These are phyloP conservation scores for Tulasnella sp. DNA, from an alignment of 768 basidiomycete species.

Conservation along the genomic window DNA sequence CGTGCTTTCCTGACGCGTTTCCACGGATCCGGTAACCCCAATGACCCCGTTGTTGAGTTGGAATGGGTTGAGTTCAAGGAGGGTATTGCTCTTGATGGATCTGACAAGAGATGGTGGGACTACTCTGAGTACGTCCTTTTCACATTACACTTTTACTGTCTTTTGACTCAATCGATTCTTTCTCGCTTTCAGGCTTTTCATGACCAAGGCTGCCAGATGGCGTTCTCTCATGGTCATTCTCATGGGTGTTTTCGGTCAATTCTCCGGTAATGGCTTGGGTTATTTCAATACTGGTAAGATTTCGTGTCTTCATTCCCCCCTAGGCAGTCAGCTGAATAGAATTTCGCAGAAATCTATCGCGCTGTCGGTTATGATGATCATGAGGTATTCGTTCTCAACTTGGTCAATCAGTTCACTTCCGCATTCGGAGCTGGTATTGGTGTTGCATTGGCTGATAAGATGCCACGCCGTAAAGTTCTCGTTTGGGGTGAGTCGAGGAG, in stretches of 20 bases:
- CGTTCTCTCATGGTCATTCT: conserved; percentile 37
- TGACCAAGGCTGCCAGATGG: conserved; percentile 35
- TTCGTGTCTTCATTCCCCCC: conserved; percentile 13
- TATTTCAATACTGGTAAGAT: conserved; percentile 28
- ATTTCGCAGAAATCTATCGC: conserved; percentile 20
- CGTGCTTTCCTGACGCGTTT: conserved; percentile 37
- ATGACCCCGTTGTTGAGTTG: conserved; percentile 38
- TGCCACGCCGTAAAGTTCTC: conserved; percentile 26
- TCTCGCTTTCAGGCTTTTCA: conserved; percentile 23
- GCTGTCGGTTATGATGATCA: conserved; percentile 19
- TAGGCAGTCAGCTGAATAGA: conserved; percentile 14
- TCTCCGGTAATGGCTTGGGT: conserved; percentile 44
- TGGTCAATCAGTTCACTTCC: conserved; percentile 25
- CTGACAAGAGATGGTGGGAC: conserved; percentile 47
- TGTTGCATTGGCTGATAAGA: conserved; percentile 24
- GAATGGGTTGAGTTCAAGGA: conserved; percentile 44
- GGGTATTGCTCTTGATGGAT: conserved; percentile 36
- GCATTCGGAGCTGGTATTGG: conserved; percentile 26
- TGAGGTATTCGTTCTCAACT: conserved; percentile 27
- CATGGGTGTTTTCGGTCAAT: conserved; percentile 46
- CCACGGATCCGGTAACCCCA: conserved; percentile 39
- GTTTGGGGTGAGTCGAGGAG: too few relatives aligned
- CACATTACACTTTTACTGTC: too few relatives aligned
- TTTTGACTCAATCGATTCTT: background rate
- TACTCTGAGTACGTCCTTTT: conserved; percentile 31